Conservation (phyloP, 83 land plant species). For the Picea mariana region DNA sequence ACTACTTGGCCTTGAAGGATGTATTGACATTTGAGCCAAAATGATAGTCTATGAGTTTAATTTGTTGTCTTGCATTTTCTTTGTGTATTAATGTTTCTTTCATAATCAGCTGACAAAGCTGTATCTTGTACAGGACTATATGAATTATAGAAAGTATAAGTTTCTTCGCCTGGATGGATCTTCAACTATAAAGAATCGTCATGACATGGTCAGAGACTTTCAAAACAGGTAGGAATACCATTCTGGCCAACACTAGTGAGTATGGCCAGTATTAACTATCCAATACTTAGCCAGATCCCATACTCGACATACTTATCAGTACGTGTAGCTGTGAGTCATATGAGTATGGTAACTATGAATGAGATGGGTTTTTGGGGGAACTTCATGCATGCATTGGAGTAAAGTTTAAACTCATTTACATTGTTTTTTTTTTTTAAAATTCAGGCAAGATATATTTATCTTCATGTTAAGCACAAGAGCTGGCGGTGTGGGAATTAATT, state of each 20-base stretch:
- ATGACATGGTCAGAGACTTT: conserved; percentile 98
- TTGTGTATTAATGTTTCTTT: too few species aligned
- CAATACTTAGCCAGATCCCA: background rate
- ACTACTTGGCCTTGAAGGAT: too few species aligned
- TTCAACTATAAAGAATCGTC: conserved; percentile 93
- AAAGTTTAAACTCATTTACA: too few species aligned
- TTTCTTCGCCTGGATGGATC: conserved; percentile 97
- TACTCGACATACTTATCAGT: background rate
- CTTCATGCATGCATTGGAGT: background rate
- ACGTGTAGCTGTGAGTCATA: background rate
- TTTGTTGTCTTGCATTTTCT: too few species aligned
- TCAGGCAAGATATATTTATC: conserved; percentile 95
- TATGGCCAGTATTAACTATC: too few species aligned
- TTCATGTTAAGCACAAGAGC: conserved; percentile 98
- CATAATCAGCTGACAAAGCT: background rate
- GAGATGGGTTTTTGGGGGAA: background rate
- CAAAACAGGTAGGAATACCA: conserved; percentile 68
- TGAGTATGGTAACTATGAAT: background rate
- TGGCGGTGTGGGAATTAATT: conserved; percentile 96
- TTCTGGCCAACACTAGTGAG: too few species aligned
- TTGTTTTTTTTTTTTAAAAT: too few species aligned
- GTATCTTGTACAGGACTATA: conserved; percentile 75
- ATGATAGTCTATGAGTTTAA: too few species aligned
- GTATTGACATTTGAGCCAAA: too few species aligned
- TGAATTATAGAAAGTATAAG: conserved; percentile 94